These are phyloP conservation scores for Fusarium sp. DNA, from an alignment of 2,329 filamentous ascomycete species.

Conservation along the genomic window DNA sequence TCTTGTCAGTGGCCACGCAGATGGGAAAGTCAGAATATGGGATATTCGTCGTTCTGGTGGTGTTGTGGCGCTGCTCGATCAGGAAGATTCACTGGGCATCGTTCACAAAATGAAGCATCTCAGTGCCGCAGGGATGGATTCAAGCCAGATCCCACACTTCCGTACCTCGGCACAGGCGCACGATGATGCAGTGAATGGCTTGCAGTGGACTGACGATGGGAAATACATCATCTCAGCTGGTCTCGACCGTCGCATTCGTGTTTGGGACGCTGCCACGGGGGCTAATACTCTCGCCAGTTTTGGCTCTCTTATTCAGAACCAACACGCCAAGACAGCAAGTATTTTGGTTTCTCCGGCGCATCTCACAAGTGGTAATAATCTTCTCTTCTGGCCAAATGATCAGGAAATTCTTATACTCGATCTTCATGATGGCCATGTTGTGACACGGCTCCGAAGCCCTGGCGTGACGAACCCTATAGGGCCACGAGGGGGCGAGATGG, in stretches of 20 bases:
- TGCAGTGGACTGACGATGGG: conserved; percentile 86
- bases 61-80: conserved; percentile 80
- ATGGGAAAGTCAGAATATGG: conserved; percentile 86
- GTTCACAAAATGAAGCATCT: conserved; percentile 52
- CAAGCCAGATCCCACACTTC: conserved; percentile 48
- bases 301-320: conserved; percentile 82
- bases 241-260: conserved; percentile 83
- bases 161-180: conserved; percentile 73
- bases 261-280: conserved; percentile 84
- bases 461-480: conserved; percentile 59
- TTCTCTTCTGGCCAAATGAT: conserved; percentile 84
- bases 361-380: conserved; percentile 66
- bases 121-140: conserved; percentile 44
- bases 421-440: conserved; percentile 77
- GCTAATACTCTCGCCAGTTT: conserved; percentile 91
- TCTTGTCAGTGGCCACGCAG: conserved; percentile 83
- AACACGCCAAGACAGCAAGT: conserved; percentile 66
- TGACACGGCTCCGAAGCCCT: conserved; percentile 75
- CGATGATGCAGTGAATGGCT: conserved; percentile 81
- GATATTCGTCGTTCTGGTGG: conserved; percentile 84
- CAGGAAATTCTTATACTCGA: conserved; percentile 83
- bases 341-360: conserved; percentile 72
- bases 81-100: conserved; percentile 82
- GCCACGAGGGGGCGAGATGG: conserved; percentile 59
- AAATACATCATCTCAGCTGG: conserved; percentile 80